phyloP scores from a whole-genome alignment of 2,329 filamentous ascomycete genomes.

The Fusarium acutatum region DNA sequence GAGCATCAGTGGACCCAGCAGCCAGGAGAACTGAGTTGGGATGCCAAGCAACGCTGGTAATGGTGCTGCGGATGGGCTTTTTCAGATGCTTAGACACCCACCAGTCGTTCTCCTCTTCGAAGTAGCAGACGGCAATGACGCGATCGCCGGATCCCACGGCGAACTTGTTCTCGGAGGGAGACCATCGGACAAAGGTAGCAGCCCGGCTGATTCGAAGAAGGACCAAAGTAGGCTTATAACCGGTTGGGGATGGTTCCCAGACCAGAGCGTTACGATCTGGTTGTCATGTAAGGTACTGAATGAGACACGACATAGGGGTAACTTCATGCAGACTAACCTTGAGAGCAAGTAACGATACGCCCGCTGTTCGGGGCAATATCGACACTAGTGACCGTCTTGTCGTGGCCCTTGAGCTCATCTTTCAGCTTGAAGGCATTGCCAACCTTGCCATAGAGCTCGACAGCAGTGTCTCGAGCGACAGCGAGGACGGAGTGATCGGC shows the following conservation, averaged over 20 bases:
- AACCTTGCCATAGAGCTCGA: slow-evolving; percentile 84
- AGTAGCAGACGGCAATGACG: slow-evolving; percentile 97
- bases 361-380: slow-evolving; percentile 92
- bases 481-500: slow-evolving; percentile 88
- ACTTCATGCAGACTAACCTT: slow-evolving; percentile 65
- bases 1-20: slow-evolving; percentile 95
- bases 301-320: neutral
- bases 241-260: slow-evolving; percentile 91
- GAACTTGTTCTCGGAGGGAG: slow-evolving; percentile 95
- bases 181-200: slow-evolving; percentile 97
- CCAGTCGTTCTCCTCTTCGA: slow-evolving; percentile 99
- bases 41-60: slow-evolving; percentile 95
- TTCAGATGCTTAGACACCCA: slow-evolving; percentile 99
- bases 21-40: slow-evolving; percentile 96
- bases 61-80: slow-evolving; percentile 97
- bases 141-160: slow-evolving; percentile 95
- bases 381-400: slow-evolving; percentile 95
- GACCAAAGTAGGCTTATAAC: slow-evolving; percentile 97
- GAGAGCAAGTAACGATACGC: slow-evolving; percentile 96
- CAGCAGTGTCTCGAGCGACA: slow-evolving; percentile 86
- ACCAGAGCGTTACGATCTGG: slow-evolving; percentile 96
- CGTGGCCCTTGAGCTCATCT: slow-evolving; percentile 94
- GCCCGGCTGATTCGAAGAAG: slow-evolving; percentile 96
- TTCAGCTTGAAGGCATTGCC: slow-evolving; percentile 82
- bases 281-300: slow-evolving; percentile 6